These are phyloP conservation scores for Plasmodium inui DNA, from an alignment of 169 alveolate genomes.

Conservation along the genomic window DNA sequence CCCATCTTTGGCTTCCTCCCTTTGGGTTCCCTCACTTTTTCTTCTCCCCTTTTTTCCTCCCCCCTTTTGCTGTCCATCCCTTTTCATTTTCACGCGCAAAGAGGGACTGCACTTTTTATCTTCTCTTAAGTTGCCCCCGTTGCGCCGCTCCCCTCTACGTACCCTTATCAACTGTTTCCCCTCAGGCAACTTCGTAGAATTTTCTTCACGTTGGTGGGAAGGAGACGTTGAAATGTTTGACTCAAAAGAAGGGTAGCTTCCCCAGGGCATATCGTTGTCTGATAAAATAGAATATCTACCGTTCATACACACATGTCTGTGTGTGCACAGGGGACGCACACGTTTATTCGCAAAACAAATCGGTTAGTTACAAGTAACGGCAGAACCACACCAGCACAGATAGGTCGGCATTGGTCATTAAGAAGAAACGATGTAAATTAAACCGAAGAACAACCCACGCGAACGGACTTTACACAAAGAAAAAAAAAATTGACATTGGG, in stretches of 20 bases:
- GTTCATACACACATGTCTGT: not conserved
- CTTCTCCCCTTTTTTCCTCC: not conserved
- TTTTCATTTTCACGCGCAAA: slow-evolving; percentile 11
- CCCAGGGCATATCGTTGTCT: not conserved
- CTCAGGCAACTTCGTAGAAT: not conserved
- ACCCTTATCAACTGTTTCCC: not conserved
- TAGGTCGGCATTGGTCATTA: not conserved
- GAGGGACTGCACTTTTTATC: not conserved
- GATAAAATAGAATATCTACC: not conserved
- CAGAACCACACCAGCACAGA: not conserved
- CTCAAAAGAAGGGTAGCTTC: not conserved
- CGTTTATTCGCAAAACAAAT: not conserved
- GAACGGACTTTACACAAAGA: not conserved
- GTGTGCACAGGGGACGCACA: not conserved
- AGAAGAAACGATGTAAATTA: not conserved
- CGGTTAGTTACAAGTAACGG: not conserved
- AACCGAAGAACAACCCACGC: not conserved
- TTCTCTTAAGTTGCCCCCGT: not conserved
- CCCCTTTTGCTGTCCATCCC: not conserved
- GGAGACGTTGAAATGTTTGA: not conserved
- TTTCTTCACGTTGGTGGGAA: not conserved
- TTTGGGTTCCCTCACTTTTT: not conserved
- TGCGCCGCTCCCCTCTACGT: not conserved
- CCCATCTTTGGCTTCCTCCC: not conserved
- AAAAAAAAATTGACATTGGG: not conserved